These are phyloP conservation scores for Rosa multiflora DNA, from an alignment of 306 rosid species.

Conservation along the genomic window DNA sequence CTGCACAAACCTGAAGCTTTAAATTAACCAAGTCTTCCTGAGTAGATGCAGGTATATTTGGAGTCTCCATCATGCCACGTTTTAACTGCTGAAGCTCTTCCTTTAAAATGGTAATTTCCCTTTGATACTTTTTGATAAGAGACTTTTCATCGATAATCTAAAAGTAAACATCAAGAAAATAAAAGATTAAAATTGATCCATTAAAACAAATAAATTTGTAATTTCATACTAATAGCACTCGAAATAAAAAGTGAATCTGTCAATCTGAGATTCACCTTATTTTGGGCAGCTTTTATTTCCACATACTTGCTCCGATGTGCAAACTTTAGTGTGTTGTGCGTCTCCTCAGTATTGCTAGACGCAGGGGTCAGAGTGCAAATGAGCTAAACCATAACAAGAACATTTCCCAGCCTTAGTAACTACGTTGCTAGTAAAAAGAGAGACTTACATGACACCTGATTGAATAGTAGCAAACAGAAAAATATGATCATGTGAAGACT, in stretches of 20 bases:
- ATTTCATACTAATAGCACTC: constrained; percentile 11
- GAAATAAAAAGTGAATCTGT: neutral
- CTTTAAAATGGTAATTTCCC: constrained; percentile 55
- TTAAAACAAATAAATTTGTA: neutral
- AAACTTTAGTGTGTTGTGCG: constrained; percentile 57
- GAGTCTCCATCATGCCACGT: constrained; percentile 49
- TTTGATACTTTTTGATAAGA: constrained; percentile 59
- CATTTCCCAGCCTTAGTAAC: constrained; percentile 15
- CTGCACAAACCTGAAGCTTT: constrained; percentile 56
- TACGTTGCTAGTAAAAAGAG: neutral
- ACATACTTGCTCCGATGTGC: constrained; percentile 62
- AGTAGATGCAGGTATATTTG: constrained; percentile 33
- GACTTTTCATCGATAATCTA: constrained; percentile 65
- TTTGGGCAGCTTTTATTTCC: constrained; percentile 61
- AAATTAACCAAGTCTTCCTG: constrained; percentile 58
- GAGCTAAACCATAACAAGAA: constrained; percentile 36
- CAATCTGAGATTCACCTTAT: constrained; percentile 38
- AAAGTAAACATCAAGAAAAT: neutral
- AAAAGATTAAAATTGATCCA: constrained; percentile 1
- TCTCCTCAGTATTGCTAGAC: constrained; percentile 59
- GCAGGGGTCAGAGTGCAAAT: constrained; percentile 62
- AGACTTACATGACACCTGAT: neutral
- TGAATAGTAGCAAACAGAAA: constrained; percentile 7
- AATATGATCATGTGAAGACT: neutral
- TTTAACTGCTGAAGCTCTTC: constrained; percentile 57